phyloP scores from a whole-genome alignment of 2,329 filamentous ascomycete species.

The Botrytis paeoniae region DNA sequence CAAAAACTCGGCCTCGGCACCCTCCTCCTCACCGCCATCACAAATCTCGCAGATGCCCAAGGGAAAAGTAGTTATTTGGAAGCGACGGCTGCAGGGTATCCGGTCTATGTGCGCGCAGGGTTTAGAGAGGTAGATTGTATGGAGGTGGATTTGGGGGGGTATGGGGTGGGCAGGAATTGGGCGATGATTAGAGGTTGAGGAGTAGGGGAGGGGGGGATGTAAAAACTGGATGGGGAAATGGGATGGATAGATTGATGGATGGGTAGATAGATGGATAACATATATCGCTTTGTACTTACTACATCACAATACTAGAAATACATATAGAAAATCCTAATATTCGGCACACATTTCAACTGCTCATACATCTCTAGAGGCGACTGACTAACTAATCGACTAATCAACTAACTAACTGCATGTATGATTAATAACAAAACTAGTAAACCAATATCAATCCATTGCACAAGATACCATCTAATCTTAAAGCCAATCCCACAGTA shows the following conservation, averaged over 20 bases:
- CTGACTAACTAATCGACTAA: no score
- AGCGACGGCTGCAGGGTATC: conserved; percentile 39
- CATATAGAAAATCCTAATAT: neutral
- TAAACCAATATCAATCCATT: neutral
- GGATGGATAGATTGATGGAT: no score
- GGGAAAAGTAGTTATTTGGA: conserved; percentile 40
- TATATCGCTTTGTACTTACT: neutral
- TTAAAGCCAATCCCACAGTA: neutral
- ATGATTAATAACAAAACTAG: neutral
- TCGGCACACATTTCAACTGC: neutral
- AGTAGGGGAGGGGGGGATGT: no score
- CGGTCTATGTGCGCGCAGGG: conserved; percentile 41
- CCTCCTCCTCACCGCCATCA: conserved; percentile 35
- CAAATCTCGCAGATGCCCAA: conserved; percentile 41
- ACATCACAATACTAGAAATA: neutral
- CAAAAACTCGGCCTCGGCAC: conserved; percentile 40
- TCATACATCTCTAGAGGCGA: no score
- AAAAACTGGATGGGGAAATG: neutral
- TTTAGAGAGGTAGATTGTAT: conserved; percentile 40
- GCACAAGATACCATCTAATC: neutral
- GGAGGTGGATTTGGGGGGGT: conserved; percentile 33
- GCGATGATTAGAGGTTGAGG: conserved; percentile 32
- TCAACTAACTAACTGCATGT: no score
- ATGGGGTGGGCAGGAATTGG: conserved; percentile 28
- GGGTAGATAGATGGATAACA: neutral